A percentile compares a stretch with the other conserved stretches of the same genome.
phyloP scores from a whole-genome alignment of 169 alveolate genomes.

The Theileria orientalis region DNA sequence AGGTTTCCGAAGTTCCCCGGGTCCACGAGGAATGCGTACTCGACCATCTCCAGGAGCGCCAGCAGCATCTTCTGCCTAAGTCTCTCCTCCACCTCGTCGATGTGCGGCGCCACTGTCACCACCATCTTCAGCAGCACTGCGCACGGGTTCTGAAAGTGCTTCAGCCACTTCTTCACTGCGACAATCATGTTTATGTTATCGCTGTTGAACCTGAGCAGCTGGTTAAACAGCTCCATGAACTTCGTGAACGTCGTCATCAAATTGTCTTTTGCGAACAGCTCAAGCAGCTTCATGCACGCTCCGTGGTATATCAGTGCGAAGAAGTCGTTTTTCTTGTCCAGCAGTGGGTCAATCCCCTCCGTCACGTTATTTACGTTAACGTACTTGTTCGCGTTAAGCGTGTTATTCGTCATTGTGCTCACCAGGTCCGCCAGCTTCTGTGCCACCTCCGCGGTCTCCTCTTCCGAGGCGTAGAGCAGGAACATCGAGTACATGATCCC shows the following conservation, averaged over 20 bases:
- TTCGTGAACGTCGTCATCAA: not conserved
- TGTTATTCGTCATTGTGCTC: not conserved
- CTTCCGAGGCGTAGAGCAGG: not conserved
- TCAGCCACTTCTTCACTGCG: not conserved
- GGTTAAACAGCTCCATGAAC: not conserved
- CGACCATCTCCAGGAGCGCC: not conserved
- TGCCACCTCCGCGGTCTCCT: not conserved
- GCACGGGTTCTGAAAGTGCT: conserved; percentile 5
- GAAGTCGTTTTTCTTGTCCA: not conserved
- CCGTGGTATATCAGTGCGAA: conserved; percentile 1
- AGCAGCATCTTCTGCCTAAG: not conserved
- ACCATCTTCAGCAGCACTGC: not conserved
- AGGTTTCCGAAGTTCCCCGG: not conserved
- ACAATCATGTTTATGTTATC: not conserved
- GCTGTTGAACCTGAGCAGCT: not conserved
- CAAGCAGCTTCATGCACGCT: not conserved
- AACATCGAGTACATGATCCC: not conserved
- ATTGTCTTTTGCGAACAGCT: not conserved
- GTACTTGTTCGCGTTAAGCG: conserved; percentile 3
- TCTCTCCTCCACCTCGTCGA: not conserved
- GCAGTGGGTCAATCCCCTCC: conserved; percentile 3
- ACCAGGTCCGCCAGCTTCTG: conserved; percentile 6
- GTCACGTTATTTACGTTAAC: not conserved
- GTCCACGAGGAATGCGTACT: conserved; percentile 13
- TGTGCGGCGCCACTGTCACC: not conserved